Conservation (phyloP, 169 alveolate species). For the Theileria sp. region DNA sequence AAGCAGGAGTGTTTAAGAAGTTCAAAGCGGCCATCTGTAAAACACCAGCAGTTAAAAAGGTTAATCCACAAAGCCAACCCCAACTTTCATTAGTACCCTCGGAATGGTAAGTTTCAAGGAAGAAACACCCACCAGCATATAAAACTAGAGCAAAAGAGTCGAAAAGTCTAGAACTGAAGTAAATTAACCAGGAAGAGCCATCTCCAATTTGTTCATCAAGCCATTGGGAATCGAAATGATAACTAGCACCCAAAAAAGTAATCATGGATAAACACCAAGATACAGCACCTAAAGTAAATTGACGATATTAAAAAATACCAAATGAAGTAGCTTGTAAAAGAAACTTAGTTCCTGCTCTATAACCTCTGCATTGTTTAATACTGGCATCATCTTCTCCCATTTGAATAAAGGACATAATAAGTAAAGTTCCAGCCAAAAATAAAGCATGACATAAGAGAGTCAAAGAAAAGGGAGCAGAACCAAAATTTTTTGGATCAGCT, state of each 20-base stretch:
- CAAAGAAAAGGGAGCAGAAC: slow-evolving; percentile 79
- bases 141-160: slow-evolving; percentile 79
- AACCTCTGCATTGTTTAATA: slow-evolving; percentile 86
- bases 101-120: slow-evolving; percentile 87
- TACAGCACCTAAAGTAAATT: slow-evolving; percentile 67
- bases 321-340: slow-evolving; percentile 83
- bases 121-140: slow-evolving; percentile 85
- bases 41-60: slow-evolving; percentile 77
- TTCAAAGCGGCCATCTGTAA: slow-evolving; percentile 77
- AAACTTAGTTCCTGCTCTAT: slow-evolving; percentile 84
- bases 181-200: slow-evolving; percentile 83
- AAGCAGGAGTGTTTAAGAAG: slow-evolving; percentile 69
- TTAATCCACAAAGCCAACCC: slow-evolving; percentile 87
- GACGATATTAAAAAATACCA: slow-evolving; percentile 45
- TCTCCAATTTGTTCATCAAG: slow-evolving; percentile 81
- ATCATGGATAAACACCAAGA: slow-evolving; percentile 80
- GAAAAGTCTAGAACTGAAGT: slow-evolving; percentile 79
- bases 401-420: slow-evolving; percentile 80
- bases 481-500: slow-evolving; percentile 81
- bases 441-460: slow-evolving; percentile 80
- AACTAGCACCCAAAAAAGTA: slow-evolving; percentile 80
- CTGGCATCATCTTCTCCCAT: slow-evolving; percentile 86
- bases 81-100: slow-evolving; percentile 90
- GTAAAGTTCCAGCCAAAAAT: slow-evolving; percentile 79
- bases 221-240: slow-evolving; percentile 84